A percentile compares a stretch with the other conserved stretches of the same genome.
Conservation (phyloP, 140 eudicot genomes). For the Eryngium alpinum region DNA sequence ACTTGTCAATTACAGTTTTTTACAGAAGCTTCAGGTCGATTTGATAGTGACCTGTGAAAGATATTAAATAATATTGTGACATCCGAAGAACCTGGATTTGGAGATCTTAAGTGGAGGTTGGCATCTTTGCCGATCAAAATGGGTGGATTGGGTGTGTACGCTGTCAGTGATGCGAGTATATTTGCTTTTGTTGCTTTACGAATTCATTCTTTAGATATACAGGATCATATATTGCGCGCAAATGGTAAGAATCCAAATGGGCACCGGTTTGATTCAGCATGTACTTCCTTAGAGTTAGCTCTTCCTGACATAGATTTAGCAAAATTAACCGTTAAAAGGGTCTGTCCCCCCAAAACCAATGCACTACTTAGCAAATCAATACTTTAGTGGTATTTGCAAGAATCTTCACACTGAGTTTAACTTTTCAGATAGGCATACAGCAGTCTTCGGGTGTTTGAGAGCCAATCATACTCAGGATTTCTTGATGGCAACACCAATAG, state of each 20-base stretch:
- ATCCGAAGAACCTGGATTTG: neutral
- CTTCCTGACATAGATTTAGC: neutral
- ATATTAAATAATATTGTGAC: neutral
- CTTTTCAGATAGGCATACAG: neutral
- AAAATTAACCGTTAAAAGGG: neutral
- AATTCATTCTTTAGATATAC: neutral
- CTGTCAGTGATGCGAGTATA: neutral
- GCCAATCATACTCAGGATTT: neutral
- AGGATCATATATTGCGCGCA: neutral
- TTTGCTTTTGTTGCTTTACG: neutral
- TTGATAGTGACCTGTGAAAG: neutral
- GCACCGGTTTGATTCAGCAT: neutral
- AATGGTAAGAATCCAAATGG: neutral
- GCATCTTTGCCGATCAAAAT: neutral
- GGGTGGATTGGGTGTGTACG: too few species aligned
- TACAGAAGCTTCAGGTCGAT: neutral
- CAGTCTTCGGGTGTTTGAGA: neutral
- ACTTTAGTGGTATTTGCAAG: neutral
- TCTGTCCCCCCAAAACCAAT: too few species aligned
- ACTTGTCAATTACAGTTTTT: neutral
- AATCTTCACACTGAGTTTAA: neutral
- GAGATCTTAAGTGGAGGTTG: neutral
- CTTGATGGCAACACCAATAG: too few species aligned
- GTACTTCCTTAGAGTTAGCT: neutral
- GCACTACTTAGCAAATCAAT: neutral